Base-by-base conservation (phyloP, 768 basidiomycete species). In the Dacryopinax spathularia region DNA sequence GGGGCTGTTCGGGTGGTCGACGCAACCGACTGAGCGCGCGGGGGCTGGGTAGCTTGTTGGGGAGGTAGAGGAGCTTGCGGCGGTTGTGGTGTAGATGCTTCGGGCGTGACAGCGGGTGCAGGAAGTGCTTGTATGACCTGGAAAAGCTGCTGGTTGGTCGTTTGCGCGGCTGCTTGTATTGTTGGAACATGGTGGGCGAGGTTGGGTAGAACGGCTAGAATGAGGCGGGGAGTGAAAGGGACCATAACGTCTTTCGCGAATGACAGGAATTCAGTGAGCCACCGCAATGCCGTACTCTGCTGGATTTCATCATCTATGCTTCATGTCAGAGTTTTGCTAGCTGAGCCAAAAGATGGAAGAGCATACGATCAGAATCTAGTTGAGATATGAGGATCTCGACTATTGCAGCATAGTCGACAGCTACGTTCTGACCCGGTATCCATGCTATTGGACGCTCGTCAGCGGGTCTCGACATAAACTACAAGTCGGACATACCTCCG, bases 371-470 rank as follows among this genome's bases (percentile, higher is more conserved):
- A 36, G 80, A 79, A 63, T 88, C 86, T 33, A 97, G 76, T 69
- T 98, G 92, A 67, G 84, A 82, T 10, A 98, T 85, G 44, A 99
- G 76, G 67, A 95, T 98, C 70, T 97, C 92, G 35, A 97, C 84
- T 61, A 99, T 91, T 1, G 93, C 86, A 16, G 86, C 82, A 71
- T 93, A 92, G 72, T 98, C 89, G 65, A 99, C 86, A 63, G 79
- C 81, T 12, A 98, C 92, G 0, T 92, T 94, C 76, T 97, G 91
- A 2, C 95, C 96, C 18, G 93, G 94, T 29, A 88, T 77, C 91
- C 91, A 97, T 36, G 83, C 88, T 90, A 66, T 20, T 63, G 70
- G 41, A 70, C 59, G 63, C 48, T 29, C 35, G 33, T 61, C 20
- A 68, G 60, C 61, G 48, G 25, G 60, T 37, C 56, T 22, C 13